Evolutionary conservation across 495 filamentous ascomycete species (phyloP).

Genomic region (Penicillium silybi): DNA sequence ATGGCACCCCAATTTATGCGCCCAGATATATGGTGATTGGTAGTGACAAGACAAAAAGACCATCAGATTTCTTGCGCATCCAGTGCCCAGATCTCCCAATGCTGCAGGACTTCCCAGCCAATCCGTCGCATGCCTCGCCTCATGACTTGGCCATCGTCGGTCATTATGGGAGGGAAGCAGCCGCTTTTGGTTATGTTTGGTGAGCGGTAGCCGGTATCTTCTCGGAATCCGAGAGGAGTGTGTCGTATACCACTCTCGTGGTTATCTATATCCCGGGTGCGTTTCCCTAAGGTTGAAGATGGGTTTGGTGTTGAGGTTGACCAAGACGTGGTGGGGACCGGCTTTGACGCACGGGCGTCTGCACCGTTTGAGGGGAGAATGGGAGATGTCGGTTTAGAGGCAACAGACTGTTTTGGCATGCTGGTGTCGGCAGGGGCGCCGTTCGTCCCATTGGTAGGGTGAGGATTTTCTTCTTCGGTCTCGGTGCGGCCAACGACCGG

Average conservation of each 20-base stretch:
- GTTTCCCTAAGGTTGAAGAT: slow-evolving; percentile 27
- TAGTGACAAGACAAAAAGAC: background rate
- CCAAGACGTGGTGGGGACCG: background rate
- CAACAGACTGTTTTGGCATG: background rate
- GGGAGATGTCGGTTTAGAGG: background rate
- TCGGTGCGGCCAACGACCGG: background rate
- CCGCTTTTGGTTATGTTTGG: background rate
- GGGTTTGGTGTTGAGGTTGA: background rate
- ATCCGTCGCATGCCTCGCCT: slow-evolving; percentile 32
- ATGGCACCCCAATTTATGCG: background rate
- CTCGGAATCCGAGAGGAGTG: background rate
- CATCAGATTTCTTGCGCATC: slow-evolving; percentile 39
- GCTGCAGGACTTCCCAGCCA: slow-evolving; percentile 39
- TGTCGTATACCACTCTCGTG: background rate
- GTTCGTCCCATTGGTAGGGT: background rate
- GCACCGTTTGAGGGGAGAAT: background rate
- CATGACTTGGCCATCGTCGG: slow-evolving; percentile 21
- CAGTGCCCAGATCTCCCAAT: slow-evolving; percentile 44
- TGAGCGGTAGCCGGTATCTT: too few species aligned
- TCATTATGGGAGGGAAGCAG: slow-evolving; percentile 1
- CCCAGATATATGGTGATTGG: background rate
- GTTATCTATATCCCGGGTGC: slow-evolving; percentile 19
- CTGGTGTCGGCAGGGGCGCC: background rate
- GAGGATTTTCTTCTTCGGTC: background rate
- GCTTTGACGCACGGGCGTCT: background rate